Evolutionary conservation across 2,329 filamentous ascomycete species (phyloP).

Genomic region (Penicillium sp.): DNA sequence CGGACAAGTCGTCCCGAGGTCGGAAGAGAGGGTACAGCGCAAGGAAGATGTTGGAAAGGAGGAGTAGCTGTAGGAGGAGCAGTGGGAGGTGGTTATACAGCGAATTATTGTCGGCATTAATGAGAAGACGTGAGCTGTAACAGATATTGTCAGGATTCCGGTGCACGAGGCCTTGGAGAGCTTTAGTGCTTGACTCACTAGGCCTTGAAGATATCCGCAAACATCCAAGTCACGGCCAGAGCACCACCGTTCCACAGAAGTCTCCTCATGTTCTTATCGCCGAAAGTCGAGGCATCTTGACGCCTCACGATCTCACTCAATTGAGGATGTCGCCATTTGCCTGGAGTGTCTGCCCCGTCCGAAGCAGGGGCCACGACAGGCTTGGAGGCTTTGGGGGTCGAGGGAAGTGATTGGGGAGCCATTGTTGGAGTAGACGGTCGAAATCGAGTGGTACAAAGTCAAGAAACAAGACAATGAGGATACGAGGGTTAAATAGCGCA

Average conservation of each 20-base stretch:
- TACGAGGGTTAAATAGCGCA: not conserved
- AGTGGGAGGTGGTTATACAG: slow-evolving; percentile 51
- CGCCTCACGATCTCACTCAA: slow-evolving; percentile 84
- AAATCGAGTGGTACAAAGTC: not conserved
- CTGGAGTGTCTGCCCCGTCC: slow-evolving; percentile 55
- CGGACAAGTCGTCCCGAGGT: slow-evolving; percentile 74
- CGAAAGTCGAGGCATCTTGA: slow-evolving; percentile 77
- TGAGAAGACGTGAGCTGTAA: slow-evolving; percentile 33
- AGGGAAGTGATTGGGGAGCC: slow-evolving; percentile 44
- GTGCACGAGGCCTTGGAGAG: not conserved
- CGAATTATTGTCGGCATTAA: slow-evolving; percentile 34
- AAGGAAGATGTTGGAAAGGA: slow-evolving; percentile 70
- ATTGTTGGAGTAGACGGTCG: slow-evolving; percentile 27
- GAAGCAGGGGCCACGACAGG: slow-evolving; percentile 32
- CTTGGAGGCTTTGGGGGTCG: slow-evolving; percentile 41
- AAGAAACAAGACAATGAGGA: slow-evolving; percentile 5
- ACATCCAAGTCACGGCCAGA: slow-evolving; percentile 54
- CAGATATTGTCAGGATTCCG: slow-evolving; percentile 15
- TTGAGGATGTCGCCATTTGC: slow-evolving; percentile 89
- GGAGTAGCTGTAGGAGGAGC: slow-evolving; percentile 64
- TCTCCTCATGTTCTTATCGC: slow-evolving; percentile 72
- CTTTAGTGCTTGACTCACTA: slow-evolving; percentile 39
- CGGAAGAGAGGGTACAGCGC: slow-evolving; percentile 75
- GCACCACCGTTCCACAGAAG: slow-evolving; percentile 70
- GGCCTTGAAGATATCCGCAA: slow-evolving; percentile 44